Conservation (phyloP, 345 rosid species). For the Erysimum cheiranthoides region DNA sequence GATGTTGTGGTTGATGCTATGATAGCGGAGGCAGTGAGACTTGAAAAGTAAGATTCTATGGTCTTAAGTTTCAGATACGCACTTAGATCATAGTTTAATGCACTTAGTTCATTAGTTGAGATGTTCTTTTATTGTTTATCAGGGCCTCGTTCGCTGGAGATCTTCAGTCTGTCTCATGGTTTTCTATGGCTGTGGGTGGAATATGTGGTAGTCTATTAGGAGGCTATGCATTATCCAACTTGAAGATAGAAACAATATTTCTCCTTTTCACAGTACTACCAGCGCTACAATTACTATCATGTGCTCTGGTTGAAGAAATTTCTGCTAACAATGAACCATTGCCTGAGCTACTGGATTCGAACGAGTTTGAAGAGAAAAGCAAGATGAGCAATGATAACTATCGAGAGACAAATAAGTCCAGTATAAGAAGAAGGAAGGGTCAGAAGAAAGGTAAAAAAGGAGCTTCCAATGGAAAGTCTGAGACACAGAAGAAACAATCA, state of each 20-base stretch:
- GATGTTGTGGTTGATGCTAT: slow-evolving; percentile 98
- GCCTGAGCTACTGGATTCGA: slow-evolving; percentile 44
- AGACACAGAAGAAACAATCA: slow-evolving; percentile 44
- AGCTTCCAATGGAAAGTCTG: slow-evolving; percentile 38
- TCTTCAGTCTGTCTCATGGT: slow-evolving; percentile 91
- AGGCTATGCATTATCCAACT: slow-evolving; percentile 78
- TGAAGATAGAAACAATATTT: slow-evolving; percentile 72
- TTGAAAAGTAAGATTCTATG: slow-evolving; percentile 57
- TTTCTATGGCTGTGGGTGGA: slow-evolving; percentile 94
- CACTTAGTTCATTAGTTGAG: slow-evolving; percentile 6
- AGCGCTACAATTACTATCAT: slow-evolving; percentile 72
- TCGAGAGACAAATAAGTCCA: slow-evolving; percentile 57
- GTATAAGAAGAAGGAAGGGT: slow-evolving; percentile 72
- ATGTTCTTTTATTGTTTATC: slow-evolving; percentile 28
- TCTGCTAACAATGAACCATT: slow-evolving; percentile 43
- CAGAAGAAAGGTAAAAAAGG: slow-evolving; percentile 58
- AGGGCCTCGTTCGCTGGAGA: slow-evolving; percentile 96
- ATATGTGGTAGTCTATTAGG: slow-evolving; percentile 89
- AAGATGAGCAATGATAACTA: slow-evolving; percentile 47
- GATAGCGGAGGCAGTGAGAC: slow-evolving; percentile 94
- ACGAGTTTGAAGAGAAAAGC: slow-evolving; percentile 48
- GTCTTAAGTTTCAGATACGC: slow-evolving; percentile 2
- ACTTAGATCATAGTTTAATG: neutral
- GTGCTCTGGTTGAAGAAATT: slow-evolving; percentile 74
- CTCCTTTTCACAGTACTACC: slow-evolving; percentile 81